Base-by-base conservation (phyloP, 1,284 basidiomycete genomes). In the Fomitiporia mediterranea region DNA sequence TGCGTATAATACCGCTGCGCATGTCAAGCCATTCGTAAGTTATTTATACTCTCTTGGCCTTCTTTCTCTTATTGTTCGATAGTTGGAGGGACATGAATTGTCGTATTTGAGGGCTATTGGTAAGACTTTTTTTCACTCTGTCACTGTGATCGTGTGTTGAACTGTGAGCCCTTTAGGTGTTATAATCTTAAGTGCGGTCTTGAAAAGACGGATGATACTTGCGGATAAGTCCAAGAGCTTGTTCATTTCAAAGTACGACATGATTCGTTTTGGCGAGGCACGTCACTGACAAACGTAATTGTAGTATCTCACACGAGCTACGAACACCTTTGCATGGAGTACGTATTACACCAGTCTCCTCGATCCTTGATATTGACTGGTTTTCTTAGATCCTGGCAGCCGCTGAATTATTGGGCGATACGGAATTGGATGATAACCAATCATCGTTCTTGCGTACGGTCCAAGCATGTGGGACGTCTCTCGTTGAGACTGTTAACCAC, bases 171-270 rank as follows among this genome's bases (percentile, higher is more conserved):
- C n/a, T 46, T 48, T 58, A 79, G 93, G 94, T 50, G 93, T 97
- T 51, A 96, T 98, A 63, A 95, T 98, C 57, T 76, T 98, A 35
- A 94, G 92, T 47, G 94, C 94, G 9, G 93, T 97, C 4, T 78
- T 97, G 43, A 94, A 96, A 70, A 82, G 94, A 53, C 78, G 94
- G 38, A 96, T 98, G 88, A 87, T 94, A 48, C 77, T 97, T 9
- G 95, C 95, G 2, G 95, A 98, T 70, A 95, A 97, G 68, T 89
- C 92, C 1, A 92, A 94, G 72, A 86, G 89, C 63, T 69, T 92
- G 54, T 94, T 94, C 70, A 94, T 94, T 60, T 93, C 91, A 11
- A 94, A 94, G 89, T 89, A 57, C 53, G 83, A 58, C 55, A 4
- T 53, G 15, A 2, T 34, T 30, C 19, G 35, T 34, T 35, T 34